A percentile compares a stretch with the other conserved stretches of the same genome.
Conservation (phyloP, 78 protist genomes). For the Dictyostelium capitatum region DNA sequence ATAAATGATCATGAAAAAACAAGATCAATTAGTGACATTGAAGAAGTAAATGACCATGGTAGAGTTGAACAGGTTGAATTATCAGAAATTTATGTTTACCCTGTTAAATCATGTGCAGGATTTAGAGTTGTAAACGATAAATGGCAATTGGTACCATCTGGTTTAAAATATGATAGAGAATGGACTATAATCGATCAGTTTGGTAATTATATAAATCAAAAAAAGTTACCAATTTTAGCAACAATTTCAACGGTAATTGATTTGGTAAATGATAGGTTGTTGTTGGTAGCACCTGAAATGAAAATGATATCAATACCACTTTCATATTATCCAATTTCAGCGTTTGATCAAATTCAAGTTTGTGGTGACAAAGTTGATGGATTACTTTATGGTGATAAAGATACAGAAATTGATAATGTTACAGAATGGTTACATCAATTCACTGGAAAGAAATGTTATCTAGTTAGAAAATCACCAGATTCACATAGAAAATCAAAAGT, state of each 20-base stretch:
- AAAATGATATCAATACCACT: conserved; percentile 35
- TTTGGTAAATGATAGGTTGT: conserved; percentile 4
- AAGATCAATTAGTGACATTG: not conserved
- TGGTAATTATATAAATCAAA: conserved; percentile 75
- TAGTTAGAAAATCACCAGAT: conserved; percentile 44
- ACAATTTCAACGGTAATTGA: conserved; percentile 48
- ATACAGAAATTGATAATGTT: conserved; percentile 3
- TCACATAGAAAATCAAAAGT: conserved; percentile 54
- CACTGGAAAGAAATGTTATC: conserved; percentile 35
- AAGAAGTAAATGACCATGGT: not conserved
- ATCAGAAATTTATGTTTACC: conserved; percentile 78
- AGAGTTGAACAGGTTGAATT: not conserved
- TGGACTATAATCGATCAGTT: conserved; percentile 85
- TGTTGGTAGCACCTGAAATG: conserved; percentile 75
- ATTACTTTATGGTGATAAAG: conserved; percentile 47
- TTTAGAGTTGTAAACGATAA: conserved; percentile 16
- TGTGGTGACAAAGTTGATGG: conserved; percentile 83
- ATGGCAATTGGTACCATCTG: conserved; percentile 77
- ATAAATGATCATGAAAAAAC: not conserved
- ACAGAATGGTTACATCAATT: conserved; percentile 61
- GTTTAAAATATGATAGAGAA: conserved; percentile 84
- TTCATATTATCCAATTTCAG: conserved; percentile 37
- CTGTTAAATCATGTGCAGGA: conserved; percentile 87
- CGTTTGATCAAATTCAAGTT: conserved; percentile 47
- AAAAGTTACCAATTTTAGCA: conserved; percentile 55